These are phyloP conservation scores for Selaginella tamariscina DNA, from an alignment of 75 land plant species.

Conservation along the genomic window DNA sequence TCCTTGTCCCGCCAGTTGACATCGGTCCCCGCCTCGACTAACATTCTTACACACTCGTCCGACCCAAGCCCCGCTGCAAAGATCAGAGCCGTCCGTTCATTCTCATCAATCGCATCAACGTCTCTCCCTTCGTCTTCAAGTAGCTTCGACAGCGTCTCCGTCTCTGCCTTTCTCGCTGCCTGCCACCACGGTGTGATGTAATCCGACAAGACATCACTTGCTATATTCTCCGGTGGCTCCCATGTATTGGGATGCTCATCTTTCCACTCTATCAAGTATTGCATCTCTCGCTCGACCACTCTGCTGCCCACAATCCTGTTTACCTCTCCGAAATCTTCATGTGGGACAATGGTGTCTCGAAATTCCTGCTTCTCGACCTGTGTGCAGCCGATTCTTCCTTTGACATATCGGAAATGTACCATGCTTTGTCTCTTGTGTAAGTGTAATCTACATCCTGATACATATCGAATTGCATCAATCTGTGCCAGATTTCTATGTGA, in stretches of 20 bases:
- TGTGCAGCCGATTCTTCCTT: too few species aligned
- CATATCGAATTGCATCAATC: too few species aligned
- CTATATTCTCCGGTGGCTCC: slow-evolving; percentile 61
- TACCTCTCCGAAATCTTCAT: slow-evolving; percentile 70
- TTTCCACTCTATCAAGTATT: slow-evolving; percentile 91
- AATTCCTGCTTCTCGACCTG: too few species aligned
- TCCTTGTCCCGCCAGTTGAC: slow-evolving; percentile 40
- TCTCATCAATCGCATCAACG: slow-evolving; percentile 61
- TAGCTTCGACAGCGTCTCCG: slow-evolving; percentile 33
- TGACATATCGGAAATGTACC: too few species aligned
- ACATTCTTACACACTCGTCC: slow-evolving; percentile 38
- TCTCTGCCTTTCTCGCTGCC: slow-evolving; percentile 76
- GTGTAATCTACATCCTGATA: too few species aligned
- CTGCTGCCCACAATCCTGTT: slow-evolving; percentile 71
- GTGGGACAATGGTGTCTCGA: too few species aligned
- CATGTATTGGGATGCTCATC: slow-evolving; percentile 83
- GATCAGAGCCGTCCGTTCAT: slow-evolving; percentile 63
- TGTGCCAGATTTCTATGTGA: too few species aligned
- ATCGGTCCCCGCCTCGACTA: slow-evolving; percentile 59
- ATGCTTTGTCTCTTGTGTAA: too few species aligned
- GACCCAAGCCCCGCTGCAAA: slow-evolving; percentile 84
- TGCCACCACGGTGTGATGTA: slow-evolving; percentile 93
- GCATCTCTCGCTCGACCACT: slow-evolving; percentile 35
- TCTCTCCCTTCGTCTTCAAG: slow-evolving; percentile 43
- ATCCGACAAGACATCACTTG: slow-evolving; percentile 73